Evolutionary conservation across 352 stramenopile genomes (phyloP).

Genomic region (Globisporangium iwayamae): DNA sequence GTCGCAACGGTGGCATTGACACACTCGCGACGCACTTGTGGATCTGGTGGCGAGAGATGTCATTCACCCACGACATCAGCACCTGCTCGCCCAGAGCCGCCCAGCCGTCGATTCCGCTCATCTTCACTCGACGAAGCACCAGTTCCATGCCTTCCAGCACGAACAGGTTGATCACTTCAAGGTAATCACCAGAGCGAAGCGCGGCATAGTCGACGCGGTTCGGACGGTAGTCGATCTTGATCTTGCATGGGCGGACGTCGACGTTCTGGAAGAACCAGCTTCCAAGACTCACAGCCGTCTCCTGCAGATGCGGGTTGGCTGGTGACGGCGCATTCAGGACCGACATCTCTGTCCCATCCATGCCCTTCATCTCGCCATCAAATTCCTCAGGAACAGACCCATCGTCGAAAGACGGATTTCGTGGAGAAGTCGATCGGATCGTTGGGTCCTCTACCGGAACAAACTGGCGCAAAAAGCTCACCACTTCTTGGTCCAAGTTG

Average conservation of each 20-base stretch:
- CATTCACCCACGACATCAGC: constrained; percentile 83
- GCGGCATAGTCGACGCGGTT: constrained; percentile 86
- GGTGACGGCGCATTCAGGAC: constrained; percentile 20
- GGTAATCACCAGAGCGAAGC: constrained; percentile 76
- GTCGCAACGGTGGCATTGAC: constrained; percentile 78
- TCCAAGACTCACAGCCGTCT: constrained; percentile 44
- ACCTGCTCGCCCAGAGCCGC: constrained; percentile 63
- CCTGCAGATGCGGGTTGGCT: constrained; percentile 20
- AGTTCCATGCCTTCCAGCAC: constrained; percentile 88
- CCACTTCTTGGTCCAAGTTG: constrained; percentile 86
- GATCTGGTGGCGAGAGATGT: constrained; percentile 86
- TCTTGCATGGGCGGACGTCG: constrained; percentile 85
- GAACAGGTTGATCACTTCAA: constrained; percentile 89
- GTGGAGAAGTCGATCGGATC: constrained; percentile 5
- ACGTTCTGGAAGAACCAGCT: constrained; percentile 88
- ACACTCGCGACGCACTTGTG: constrained; percentile 89
- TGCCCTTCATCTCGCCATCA: constrained; percentile 27
- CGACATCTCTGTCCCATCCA: constrained; percentile 57
- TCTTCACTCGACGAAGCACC: constrained; percentile 78
- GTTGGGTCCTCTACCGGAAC: constrained; percentile 45
- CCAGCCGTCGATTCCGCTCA: constrained; percentile 81
- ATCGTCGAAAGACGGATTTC: constrained; percentile 19
- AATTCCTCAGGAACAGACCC: constrained; percentile 13
- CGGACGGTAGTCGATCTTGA: constrained; percentile 88
- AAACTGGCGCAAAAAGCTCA: constrained; percentile 86